Conservation (phyloP, 257 asterid species). For the Gynochthodes officinalis region DNA sequence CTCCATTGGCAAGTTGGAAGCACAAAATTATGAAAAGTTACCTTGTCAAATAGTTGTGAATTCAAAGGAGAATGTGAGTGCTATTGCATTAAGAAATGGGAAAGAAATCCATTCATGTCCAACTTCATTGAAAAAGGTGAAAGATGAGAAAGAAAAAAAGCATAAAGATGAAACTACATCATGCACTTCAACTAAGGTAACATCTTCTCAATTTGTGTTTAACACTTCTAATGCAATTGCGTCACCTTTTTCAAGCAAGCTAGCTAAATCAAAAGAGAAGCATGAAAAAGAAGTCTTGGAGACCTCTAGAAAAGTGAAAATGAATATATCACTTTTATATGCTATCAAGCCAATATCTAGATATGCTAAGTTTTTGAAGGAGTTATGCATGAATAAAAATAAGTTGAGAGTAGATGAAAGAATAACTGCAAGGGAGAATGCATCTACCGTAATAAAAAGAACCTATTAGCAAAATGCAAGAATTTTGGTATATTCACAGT, state of each 20-base stretch:
- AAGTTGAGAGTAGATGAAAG: background rate
- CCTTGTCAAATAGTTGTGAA: background rate
- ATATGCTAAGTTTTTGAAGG: conserved; percentile 8
- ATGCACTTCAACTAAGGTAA: background rate
- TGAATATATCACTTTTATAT: background rate
- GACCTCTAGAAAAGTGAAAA: background rate
- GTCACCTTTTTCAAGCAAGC: background rate
- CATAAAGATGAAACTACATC: no score
- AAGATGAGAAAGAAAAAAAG: background rate
- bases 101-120: no score
- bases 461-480: background rate
- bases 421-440: background rate
- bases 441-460: background rate
- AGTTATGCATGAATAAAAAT: background rate
- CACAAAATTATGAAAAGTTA: background rate
- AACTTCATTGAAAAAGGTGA: no score
- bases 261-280: background rate
- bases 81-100: no score
- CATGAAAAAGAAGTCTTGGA: background rate
- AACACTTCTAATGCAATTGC: no score
- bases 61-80: background rate
- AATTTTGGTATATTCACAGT: background rate
- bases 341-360: background rate
- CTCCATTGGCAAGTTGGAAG: no score
- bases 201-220: background rate